Evolutionary conservation across 2,329 filamentous ascomycete species (phyloP), one percentile per base, ranked within the genome.

Genomic region (Exophiala sp.): DNA sequence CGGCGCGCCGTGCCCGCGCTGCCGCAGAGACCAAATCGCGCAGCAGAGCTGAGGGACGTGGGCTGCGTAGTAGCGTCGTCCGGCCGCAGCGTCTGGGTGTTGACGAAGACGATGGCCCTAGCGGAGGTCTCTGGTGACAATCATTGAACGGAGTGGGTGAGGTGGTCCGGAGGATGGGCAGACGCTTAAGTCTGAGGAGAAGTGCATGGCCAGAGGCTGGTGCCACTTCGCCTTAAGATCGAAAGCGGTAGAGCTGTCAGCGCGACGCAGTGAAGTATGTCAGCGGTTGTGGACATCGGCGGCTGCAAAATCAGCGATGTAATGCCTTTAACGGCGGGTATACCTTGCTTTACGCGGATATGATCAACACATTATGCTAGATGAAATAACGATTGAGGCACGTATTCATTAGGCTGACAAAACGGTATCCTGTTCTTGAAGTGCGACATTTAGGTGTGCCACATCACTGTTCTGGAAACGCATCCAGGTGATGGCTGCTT

Each of bases 31-130:
- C 32, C n/a, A 55, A 29, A 8, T 29, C 53, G 33, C 43, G 54
- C 29, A 55, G 47, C n/a, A 44, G 58, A 11, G 54, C 62, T 68
- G 64, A 65, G 3, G 61, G 65, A 4, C 49, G 64, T 7, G 72
- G 59, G 2, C 33, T 62, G 43, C 47, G 62, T 32, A 61, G 57
- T 33, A 57, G 57, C 12, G 42, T 60, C 16, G 61, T 62, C 20
- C 45, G 52, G 32, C 58, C 62, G 36, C 54, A 61, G 49, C 52
- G 56, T 34, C 63, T 63, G 49, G 60, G 58, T 8, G 53, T 57
- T 24, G 52, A 50, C 42, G 60, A 65, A 16, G 61, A 65, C 38
- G 59, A 56, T 18, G 54, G 50, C 2, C 46, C 24, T 8, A 29
- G 32, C 12, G 47, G 43, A 10, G 52, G 51, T 3, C 18, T 44